Base-by-base conservation (phyloP, 345 rosid species). In the Ailanthus altissimus region DNA sequence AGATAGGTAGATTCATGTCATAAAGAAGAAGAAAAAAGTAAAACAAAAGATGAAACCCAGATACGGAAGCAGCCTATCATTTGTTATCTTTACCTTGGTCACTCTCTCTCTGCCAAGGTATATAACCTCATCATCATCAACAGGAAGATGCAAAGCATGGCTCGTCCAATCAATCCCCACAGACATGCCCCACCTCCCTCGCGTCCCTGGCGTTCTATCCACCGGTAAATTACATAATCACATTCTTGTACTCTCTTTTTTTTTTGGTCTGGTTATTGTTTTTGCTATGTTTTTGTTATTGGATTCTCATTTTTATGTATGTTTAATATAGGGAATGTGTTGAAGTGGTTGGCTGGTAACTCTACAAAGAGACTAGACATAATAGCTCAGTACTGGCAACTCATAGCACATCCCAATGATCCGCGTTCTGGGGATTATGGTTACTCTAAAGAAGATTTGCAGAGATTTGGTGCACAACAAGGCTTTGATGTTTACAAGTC, bases 131-230 rank as follows among this genome's bases (percentile, higher is more conserved):
- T 79, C 93, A 2, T 64, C 71, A 3, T 79, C 63, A 1, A 75
- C 90, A 3, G 42, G 56, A 7, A 77, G 65, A 72, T 91, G 97
- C 90, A 85, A 90, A 84, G 97, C 98, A 50, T 94, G 98, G 98
- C 87, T 92, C 6, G 98, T 94, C 77, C 98, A 92, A 54, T 94
- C 98, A 49, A 91, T 92, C 80, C 98, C 98, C 75, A 94, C 96
- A 9, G 92, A 90, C 79, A 94, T 92, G 97, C 90, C 91, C 21
- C 84, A 85, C 78, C 97, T 94, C 83, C 88, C 74, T 43, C 89
- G 53, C 18, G 87, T 90, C 80, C 78, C 96, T 25, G 97, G 97
- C 57, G 92, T 92, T 49, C 91, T 94, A 74, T 87, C 94, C 36
- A 88, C 97, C 14, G 92, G 98, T 89, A 83, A 81, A 21, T 57